Evolutionary conservation across 192 early-diverging fungal species (phyloP).

Genomic region (Spizellomyces sp.): DNA sequence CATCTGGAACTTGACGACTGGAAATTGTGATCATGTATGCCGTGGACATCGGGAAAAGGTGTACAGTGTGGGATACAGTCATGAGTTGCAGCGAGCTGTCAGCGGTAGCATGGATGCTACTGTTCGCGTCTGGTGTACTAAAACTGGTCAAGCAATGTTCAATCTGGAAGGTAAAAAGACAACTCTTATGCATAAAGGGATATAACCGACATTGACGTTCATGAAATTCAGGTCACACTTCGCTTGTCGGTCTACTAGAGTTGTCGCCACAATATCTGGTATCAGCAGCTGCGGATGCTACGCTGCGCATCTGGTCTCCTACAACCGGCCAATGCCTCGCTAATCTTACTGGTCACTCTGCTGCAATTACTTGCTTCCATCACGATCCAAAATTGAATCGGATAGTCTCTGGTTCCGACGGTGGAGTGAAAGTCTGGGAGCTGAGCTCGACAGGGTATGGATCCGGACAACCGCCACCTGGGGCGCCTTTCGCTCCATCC

Average conservation of each 20-base stretch:
- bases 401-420: constrained; percentile 93
- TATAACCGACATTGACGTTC: neutral
- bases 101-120: constrained; percentile 94
- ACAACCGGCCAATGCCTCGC: constrained; percentile 66
- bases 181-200: too few species aligned
- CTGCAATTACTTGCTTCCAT: constrained; percentile 98
- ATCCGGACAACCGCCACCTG: constrained; percentile 14
- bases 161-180: constrained; percentile 62
- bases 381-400: constrained; percentile 83
- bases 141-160: constrained; percentile 76
- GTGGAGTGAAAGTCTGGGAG: constrained; percentile 96
- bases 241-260: constrained; percentile 92
- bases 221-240: constrained; percentile 72
- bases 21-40: constrained; percentile 67
- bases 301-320: constrained; percentile 90
- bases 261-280: constrained; percentile 84
- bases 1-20: constrained; percentile 85
- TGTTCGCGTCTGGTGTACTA: constrained; percentile 91
- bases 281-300: constrained; percentile 93
- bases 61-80: constrained; percentile 89
- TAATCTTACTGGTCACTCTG: constrained; percentile 71
- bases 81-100: constrained; percentile 81
- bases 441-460: constrained; percentile 64
- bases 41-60: constrained; percentile 93
- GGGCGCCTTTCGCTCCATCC: constrained; percentile 6